These are phyloP conservation scores for Malassezia psittaci DNA, from an alignment of 1,284 basidiomycete genomes.

Conservation along the genomic window DNA sequence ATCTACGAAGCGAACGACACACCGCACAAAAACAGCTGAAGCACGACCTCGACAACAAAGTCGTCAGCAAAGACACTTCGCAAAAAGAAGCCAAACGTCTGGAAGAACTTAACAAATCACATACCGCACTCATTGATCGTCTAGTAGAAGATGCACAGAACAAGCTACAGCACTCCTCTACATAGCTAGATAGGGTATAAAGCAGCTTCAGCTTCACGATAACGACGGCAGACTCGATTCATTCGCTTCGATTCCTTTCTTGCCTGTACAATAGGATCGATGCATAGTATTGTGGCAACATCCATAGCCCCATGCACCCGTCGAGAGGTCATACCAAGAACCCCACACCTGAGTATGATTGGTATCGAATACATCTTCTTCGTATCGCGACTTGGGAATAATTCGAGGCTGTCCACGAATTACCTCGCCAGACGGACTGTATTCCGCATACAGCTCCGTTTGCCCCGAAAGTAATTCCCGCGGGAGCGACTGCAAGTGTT, in stretches of 20 bases:
- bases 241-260: slow-evolving; percentile 69
- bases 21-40: slow-evolving; percentile 42
- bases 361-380: slow-evolving; percentile 61
- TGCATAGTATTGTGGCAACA: slow-evolving; percentile 84
- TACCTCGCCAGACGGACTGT: slow-evolving; percentile 79
- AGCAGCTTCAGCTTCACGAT: too few species aligned
- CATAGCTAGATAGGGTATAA: too few species aligned
- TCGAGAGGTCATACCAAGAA: slow-evolving; percentile 71
- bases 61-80: slow-evolving; percentile 34
- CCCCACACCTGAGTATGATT: slow-evolving; percentile 95
- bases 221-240: too few species aligned
- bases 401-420: slow-evolving; percentile 82
- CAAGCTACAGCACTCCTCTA: slow-evolving; percentile 1
- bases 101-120: slow-evolving; percentile 16
- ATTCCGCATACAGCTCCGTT: slow-evolving; percentile 95
- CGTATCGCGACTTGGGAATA: slow-evolving; percentile 77
- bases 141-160: slow-evolving; percentile 12
- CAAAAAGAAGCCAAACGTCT: slow-evolving; percentile 32
- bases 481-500: slow-evolving; percentile 77
- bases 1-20: slow-evolving; percentile 35
- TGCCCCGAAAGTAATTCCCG: slow-evolving; percentile 83
- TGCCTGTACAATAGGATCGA: slow-evolving; percentile 83
- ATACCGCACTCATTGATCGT: slow-evolving; percentile 6
- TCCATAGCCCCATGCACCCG: slow-evolving; percentile 76
- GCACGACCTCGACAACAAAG: slow-evolving; percentile 33